Percentiles rank a stretch among this genome's conserved stretches.
Evolutionary conservation across 1,284 basidiomycete genomes (phyloP).

Genomic region (Ustilago hordei): DNA sequence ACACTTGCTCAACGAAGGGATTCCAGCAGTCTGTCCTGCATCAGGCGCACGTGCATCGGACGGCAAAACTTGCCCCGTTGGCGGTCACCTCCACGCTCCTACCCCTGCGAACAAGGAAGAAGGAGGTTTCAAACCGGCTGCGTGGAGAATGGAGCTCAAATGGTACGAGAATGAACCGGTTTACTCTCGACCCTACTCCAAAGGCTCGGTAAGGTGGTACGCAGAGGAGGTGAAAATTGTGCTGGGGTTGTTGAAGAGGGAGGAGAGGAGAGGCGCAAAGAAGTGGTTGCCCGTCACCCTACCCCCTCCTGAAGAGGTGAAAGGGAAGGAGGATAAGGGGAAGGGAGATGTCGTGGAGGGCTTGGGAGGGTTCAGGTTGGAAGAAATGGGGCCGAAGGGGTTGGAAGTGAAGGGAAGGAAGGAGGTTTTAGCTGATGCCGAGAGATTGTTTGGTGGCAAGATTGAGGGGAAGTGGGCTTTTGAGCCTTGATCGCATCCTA

Average conservation of each 20-base stretch:
- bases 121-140: conserved; percentile 16
- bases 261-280: conserved; percentile 32
- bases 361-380: conserved; percentile 42
- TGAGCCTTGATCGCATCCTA: conserved; percentile 5
- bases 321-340: conserved; percentile 1
- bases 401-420: conserved; percentile 44
- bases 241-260: conserved; percentile 15
- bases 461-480: conserved; percentile 41
- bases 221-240: conserved; percentile 27
- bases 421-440: conserved; percentile 41
- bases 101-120: not conserved
- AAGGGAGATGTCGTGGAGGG: conserved; percentile 17
- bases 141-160: conserved; percentile 39
- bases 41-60: conserved; percentile 34
- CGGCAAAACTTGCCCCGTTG: conserved; percentile 50
- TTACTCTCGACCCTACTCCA: conserved; percentile 30
- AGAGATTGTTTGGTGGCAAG: conserved; percentile 31
- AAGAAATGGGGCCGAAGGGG: conserved; percentile 52
- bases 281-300: conserved; percentile 32
- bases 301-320: conserved; percentile 4
- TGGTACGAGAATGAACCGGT: conserved; percentile 54
- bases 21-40: conserved; percentile 43
- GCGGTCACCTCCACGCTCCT: conserved; percentile 21
- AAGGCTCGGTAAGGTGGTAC: conserved; percentile 20
- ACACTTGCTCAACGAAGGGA: conserved; percentile 27